phyloP scores from a whole-genome alignment of 306 rosid species.

The Echinosophora koreensis region DNA sequence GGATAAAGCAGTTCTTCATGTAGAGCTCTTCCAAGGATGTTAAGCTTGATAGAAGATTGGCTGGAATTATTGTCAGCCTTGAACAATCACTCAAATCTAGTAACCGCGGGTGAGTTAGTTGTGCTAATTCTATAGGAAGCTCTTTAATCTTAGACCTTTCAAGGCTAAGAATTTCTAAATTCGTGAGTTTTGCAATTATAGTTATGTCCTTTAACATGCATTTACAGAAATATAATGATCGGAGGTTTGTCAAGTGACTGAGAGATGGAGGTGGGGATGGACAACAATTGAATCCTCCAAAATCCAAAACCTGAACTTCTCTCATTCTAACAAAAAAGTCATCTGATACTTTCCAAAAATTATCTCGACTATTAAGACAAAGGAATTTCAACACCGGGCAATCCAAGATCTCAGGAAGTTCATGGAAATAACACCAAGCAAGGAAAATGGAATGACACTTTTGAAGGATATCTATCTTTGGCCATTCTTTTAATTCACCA shows the following conservation, averaged over 20 bases:
- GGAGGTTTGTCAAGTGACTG: not conserved
- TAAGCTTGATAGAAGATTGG: constrained; percentile 13
- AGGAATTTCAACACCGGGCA: not conserved
- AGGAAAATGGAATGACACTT: not conserved
- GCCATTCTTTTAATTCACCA: not conserved
- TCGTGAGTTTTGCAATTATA: not conserved
- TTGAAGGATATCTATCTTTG: not conserved
- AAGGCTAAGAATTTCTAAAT: constrained; percentile 4
- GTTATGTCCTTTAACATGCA: not conserved
- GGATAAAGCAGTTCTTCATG: not conserved
- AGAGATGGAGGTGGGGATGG: not conserved
- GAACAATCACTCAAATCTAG: constrained; percentile 1
- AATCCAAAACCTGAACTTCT: not conserved
- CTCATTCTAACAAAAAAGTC: too few species aligned
- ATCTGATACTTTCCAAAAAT: too few species aligned
- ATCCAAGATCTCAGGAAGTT: not conserved
- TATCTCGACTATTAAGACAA: too few species aligned
- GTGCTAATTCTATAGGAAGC: constrained; percentile 39
- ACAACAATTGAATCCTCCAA: not conserved
- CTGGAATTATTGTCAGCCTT: not conserved
- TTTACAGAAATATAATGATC: not conserved
- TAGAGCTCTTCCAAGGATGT: constrained; percentile 12
- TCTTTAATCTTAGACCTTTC: not conserved
- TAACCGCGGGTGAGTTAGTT: constrained; percentile 27
- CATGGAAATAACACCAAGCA: too few species aligned